Evolutionary conservation across 495 filamentous ascomycete species (phyloP), one percentile per base, ranked within the genome.

Genomic region (Thermothielavioides terrestris): DNA sequence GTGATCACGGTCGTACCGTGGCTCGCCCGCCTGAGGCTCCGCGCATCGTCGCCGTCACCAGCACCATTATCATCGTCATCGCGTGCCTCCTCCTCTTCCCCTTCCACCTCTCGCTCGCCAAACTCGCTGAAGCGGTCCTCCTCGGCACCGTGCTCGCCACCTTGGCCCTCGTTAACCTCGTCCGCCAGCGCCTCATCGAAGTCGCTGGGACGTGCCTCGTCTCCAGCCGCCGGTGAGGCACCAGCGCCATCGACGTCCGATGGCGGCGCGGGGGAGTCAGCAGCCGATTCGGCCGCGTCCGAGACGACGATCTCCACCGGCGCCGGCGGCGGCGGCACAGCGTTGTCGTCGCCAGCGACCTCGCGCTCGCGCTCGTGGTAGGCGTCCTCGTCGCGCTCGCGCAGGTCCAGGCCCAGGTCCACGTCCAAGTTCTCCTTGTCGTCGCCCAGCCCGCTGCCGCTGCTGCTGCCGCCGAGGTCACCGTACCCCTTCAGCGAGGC

Each of bases 1-100:
- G 84, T 85, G 56, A 74, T 68, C 34, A 76, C 70, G 31, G 70
- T 76, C 41, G 68, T 72, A 40, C 52, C 45, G 14, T 54, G 32
- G 41, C 40, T 54, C 52, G 26, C 18, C 43, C 43, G 35, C 43
- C 48, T 30, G 18, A 52, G 42, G 12, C 52, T 49, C 18, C 40
- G 25, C n/a, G 42, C 30, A n/a, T 45, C 49, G n/a, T n/a, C n/a
- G n/a, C n/a, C n/a, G n/a, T n/a, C n/a, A n/a, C n/a, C n/a, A n/a
- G n/a, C n/a, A n/a, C n/a, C n/a, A n/a, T n/a, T n/a, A n/a, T n/a
- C n/a, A n/a, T n/a, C n/a, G n/a, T n/a, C n/a, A n/a, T n/a, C n/a
- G n/a, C n/a, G n/a, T n/a, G n/a, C n/a, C n/a, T n/a, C n/a, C n/a
- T n/a, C n/a, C n/a, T n/a, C n/a, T n/a, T n/a, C n/a, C n/a, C n/a